Evolutionary conservation across 768 basidiomycete species (phyloP).

Genomic region (Kwoniella newhampshirensis): DNA sequence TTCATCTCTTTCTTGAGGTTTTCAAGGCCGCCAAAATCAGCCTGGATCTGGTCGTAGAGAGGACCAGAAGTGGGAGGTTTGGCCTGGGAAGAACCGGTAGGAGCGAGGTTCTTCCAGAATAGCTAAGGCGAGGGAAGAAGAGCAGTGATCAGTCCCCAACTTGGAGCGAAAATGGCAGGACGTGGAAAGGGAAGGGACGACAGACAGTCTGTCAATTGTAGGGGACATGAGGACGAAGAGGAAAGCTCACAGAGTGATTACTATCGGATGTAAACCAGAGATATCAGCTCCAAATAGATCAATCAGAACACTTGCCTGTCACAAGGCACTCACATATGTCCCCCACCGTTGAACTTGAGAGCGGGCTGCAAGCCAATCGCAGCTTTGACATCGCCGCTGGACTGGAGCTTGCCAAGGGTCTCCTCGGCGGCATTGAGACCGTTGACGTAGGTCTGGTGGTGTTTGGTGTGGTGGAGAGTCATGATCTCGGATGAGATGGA

Average conservation of each 20-base stretch:
- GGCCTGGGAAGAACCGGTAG: slow-evolving; percentile 60
- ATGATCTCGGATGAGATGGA: slow-evolving; percentile 89
- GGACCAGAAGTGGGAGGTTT: slow-evolving; percentile 65
- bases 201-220: not conserved
- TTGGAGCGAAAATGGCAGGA: not conserved
- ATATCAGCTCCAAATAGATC: too few relatives aligned
- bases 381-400: slow-evolving; percentile 64
- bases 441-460: slow-evolving; percentile 92
- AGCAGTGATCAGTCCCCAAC: not conserved
- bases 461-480: slow-evolving; percentile 90
- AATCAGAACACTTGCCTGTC: not conserved
- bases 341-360: slow-evolving; percentile 95
- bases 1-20: slow-evolving; percentile 78
- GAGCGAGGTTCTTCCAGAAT: slow-evolving; percentile 93
- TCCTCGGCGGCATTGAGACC: slow-evolving; percentile 86
- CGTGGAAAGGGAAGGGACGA: not conserved
- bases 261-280: slow-evolving; percentile 58
- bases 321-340: slow-evolving; percentile 57
- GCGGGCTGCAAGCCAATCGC: slow-evolving; percentile 85
- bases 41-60: slow-evolving; percentile 56
- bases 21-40: slow-evolving; percentile 69
- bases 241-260: slow-evolving; percentile 59
- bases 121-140: slow-evolving; percentile 56
- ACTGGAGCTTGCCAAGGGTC: slow-evolving; percentile 61
- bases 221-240: not conserved